Evolutionary conservation across 2,329 filamentous ascomycete species (phyloP), one percentile per base, ranked within the genome.

Genomic region (Aspergillus bombycis): DNA sequence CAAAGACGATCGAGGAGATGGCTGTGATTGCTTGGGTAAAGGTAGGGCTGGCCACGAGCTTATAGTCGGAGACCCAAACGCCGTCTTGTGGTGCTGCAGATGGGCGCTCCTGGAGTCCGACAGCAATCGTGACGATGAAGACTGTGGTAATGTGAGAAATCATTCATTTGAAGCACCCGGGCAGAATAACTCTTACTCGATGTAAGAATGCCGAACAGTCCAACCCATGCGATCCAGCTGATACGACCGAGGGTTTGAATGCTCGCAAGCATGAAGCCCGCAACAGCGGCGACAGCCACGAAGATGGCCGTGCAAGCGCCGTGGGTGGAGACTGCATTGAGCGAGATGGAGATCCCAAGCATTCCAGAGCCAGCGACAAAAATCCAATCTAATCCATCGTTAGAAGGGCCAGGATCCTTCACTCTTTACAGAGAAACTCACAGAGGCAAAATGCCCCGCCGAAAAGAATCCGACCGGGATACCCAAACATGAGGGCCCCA

Each of bases 401-500:
- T 36, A 36, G 34, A 16, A 36, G 14, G 34, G 5, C 0, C 14
- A 6, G 34, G 12, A 14, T 36, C 5, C 34, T 16, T 5, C 12
- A 36, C 5, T 7, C 4, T 36, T 36, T 36, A 14, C 14, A 19
- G 7, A 26, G 2, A 45, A 36, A 36, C 62, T 53, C 21, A 63
- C 64, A 66, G 16, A 66, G 58, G 30, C 64, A 72, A 7, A 76
- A 62, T 23, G 71, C 74, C 43, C 78, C 70, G 10, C 68, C 71
- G 41, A 73, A 67, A 19, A 67, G 66, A 30, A 72, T 65, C 45
- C 65, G 67, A 54, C 85, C 84, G 6, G 83, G 62, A 1, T 79
- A 81, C 3, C 86, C 85, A 60, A 86, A 85, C 23, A 88, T 77
- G 58, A 86, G 81, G 48, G 74, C 75, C 7, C 85, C 85, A 0